Base-by-base conservation (phyloP, 805 yeast species). In the Yarrowia alimentaria region DNA sequence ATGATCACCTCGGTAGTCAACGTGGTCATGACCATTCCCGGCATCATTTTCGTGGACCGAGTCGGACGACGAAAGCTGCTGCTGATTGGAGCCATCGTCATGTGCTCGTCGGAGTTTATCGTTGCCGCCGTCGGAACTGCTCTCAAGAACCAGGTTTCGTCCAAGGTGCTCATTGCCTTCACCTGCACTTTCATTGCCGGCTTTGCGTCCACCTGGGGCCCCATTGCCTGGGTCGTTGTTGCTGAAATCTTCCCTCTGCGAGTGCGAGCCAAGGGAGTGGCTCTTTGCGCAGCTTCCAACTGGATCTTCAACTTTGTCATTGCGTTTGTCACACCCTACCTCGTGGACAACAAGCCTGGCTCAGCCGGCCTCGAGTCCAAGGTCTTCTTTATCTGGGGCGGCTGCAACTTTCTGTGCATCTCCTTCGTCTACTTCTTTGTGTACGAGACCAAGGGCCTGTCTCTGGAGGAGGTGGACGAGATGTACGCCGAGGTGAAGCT, bases 1-100 rank as follows among this genome's bases (percentile, higher is more conserved):
- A 59, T 59, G 53, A 80, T 85, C 12, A 94, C 86, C 18, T 85
- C 89, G 62, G 89, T 83, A 20, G 75, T 75, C 3, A 81, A 81
- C 35, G 55, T 61, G 16, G 66, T 71, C 68, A 54, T 26, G 32
- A 88, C 95, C 3, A 71, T 89, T 9, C 96, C 96, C 0, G 95
- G 96, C 1, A 76, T 90, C 18, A 61, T 83, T 30, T 68, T 84
- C 31, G 83, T 89, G 53, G 97, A 90, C 62, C 69, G 74, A 12
- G 72, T 83, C 52, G 96, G 96, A 52, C 76, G 97, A 60, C 70
- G 96, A 49, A 75, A 74, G 53, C 69, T 85, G 16, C 57, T 79
- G 52, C 65, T 79, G 48, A 59, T 68, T 52, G 97, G 97, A 2
- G 95, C 90, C 4, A 57, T 73, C 1, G 79, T 87, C 0, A 87